Evolutionary conservation across 345 rosid species (phyloP).

Genomic region (Moringa oleifera): DNA sequence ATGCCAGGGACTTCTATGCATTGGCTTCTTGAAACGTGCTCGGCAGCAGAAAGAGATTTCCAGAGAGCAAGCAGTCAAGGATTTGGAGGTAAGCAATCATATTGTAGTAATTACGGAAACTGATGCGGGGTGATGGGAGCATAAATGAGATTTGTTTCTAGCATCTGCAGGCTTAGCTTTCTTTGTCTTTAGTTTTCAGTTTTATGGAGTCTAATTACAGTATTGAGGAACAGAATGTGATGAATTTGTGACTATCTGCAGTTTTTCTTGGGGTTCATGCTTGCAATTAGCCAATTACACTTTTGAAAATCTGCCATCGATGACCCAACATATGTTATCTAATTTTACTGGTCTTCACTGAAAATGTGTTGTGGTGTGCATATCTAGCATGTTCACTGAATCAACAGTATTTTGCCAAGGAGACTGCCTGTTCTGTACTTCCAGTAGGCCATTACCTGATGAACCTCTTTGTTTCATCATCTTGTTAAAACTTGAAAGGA

Average conservation of each 20-base stretch:
- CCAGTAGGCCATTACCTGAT: not conserved
- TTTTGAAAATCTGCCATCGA: not conserved
- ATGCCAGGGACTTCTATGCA: constrained; percentile 78
- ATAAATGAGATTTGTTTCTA: not conserved
- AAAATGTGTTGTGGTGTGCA: not conserved
- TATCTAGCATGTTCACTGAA: not conserved
- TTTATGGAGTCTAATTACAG: not conserved
- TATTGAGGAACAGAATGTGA: not conserved
- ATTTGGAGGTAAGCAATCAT: constrained; percentile 60
- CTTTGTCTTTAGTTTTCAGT: not conserved
- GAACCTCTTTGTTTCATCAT: not conserved
- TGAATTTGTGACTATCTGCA: not conserved
- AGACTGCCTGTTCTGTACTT: not conserved
- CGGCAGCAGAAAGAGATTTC: constrained; percentile 62
- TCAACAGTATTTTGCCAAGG: too few relatives aligned
- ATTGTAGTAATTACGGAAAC: constrained; percentile 3
- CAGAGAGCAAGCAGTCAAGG: constrained; percentile 78
- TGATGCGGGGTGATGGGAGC: not conserved
- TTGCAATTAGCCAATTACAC: not conserved
- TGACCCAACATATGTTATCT: not conserved
- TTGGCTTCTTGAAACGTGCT: constrained; percentile 78
- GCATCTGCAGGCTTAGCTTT: not conserved
- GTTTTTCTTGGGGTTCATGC: not conserved
- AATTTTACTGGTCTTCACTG: not conserved
- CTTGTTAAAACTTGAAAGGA: not conserved